Conservation (phyloP, 352 stramenopile genomes). For the Globisporangium nodosum region DNA sequence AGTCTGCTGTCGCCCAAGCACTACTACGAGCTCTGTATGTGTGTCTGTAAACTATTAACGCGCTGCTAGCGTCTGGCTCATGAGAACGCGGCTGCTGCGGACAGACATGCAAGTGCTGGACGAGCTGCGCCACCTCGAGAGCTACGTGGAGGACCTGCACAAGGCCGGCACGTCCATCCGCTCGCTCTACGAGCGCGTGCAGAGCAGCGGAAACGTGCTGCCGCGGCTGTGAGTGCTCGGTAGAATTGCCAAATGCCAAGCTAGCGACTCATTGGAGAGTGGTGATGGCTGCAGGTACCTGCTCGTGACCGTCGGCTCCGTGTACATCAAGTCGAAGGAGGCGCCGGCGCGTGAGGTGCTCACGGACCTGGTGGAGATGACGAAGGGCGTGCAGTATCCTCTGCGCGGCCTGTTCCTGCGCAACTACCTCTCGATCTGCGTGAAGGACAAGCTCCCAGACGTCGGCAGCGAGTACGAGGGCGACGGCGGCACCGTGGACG, state of each 20-base stretch:
- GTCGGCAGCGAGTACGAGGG: conserved; percentile 63
- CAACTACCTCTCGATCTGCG: conserved; percentile 92
- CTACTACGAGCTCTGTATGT: conserved; percentile 99
- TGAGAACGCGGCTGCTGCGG: conserved; percentile 11
- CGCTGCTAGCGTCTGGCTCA: not conserved
- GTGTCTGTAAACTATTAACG: too few species aligned
- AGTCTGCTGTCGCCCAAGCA: conserved; percentile 95
- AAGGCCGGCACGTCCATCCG: conserved; percentile 77
- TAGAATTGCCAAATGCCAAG: not conserved
- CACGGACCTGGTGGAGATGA: conserved; percentile 97
- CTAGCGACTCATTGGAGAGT: not conserved
- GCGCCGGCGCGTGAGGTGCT: conserved; percentile 89
- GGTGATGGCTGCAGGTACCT: conserved; percentile 64
- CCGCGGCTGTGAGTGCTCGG: conserved; percentile 75
- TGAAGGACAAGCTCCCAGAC: conserved; percentile 95
- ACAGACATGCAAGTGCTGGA: conserved; percentile 89
- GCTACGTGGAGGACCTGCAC: conserved; percentile 88
- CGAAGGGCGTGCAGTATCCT: conserved; percentile 98
- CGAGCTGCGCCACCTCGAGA: conserved; percentile 93
- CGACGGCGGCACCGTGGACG: conserved; percentile 55
- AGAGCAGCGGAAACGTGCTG: conserved; percentile 95
- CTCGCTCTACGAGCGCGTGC: conserved; percentile 93
- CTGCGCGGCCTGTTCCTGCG: conserved; percentile 97
- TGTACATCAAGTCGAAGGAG: conserved; percentile 91
- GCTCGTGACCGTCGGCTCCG: conserved; percentile 94